Base-by-base conservation (phyloP, 1,139 yeast species). In the Suhomyces wounanorum region DNA sequence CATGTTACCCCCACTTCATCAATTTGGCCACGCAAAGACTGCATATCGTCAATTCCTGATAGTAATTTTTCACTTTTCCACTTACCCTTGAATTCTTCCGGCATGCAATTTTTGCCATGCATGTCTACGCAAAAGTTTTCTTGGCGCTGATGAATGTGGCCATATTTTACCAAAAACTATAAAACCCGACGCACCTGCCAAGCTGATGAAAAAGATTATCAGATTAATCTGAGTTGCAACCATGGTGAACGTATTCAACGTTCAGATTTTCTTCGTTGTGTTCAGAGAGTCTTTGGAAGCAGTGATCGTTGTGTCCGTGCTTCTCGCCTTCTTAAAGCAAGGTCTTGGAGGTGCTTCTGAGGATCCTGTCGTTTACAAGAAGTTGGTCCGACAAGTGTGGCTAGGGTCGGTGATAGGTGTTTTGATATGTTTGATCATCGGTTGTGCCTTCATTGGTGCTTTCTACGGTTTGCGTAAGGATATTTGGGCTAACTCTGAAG, bases 221-320 rank as follows among this genome's bases (percentile, higher is more conserved):
- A 33, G 37, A 33, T 40, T 40, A 40, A 40, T 40, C 42, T 40
- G 42, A 40, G 33, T 40, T 25, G 33, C 42, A 26, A 44, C 35
- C 51, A 69, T 72, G 76, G 73, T 65, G 48, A 55, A 55, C 47
- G 82, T 81, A 46, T 81, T 81, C 62, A 81, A 79, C 67, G 83
- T 79, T 37, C 81, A 79, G 59, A 73, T 81, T 57, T 92, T 91
- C 73, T 91, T 92, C 73, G 87, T 92, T 61, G 90, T 90, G 53
- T 82, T 92, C 62, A 83, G 98, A 72, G 98, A 92, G 72, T 78
- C 96, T 1, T 77, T 92, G 56, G 98, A 92, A 74, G 96, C 97
- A 45, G 81, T 91, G 46, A 83, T 92, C 54, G 91, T 92, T 55
- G 87, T 92, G 52, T 89, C 98, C 2, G 96, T 92, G 47, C 78